Evolutionary conservation across 2,329 filamentous ascomycete genomes (phyloP).

Genomic region (Aspergillus novoparasiticus): DNA sequence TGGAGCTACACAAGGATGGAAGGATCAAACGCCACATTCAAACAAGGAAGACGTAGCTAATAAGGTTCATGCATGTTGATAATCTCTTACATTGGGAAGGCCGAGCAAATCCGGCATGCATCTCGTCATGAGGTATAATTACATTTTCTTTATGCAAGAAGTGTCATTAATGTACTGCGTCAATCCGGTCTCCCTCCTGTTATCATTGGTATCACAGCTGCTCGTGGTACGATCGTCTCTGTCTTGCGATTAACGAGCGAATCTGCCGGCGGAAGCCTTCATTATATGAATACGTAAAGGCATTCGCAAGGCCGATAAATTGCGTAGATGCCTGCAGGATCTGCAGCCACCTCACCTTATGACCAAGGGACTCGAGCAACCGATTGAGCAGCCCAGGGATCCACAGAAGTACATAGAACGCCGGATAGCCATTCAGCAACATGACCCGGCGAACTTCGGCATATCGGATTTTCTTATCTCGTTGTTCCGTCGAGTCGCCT

Average conservation of each 20-base stretch:
- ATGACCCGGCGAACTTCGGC: neutral
- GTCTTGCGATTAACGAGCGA: neutral
- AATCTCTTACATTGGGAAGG: neutral
- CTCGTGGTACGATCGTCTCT: neutral
- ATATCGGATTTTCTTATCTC: neutral
- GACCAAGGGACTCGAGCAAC: neutral
- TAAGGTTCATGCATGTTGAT: neutral
- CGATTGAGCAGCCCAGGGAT: conserved; percentile 1
- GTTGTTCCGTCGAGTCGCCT: neutral
- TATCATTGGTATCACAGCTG: neutral
- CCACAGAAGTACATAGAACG: neutral
- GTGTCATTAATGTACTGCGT: neutral
- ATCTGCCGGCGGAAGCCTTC: neutral
- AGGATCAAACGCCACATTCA: too few relatives aligned
- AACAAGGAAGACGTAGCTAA: neutral
- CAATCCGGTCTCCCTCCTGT: neutral
- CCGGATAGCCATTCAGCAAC: conserved; percentile 1
- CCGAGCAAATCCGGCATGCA: neutral
- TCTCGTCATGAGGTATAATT: neutral
- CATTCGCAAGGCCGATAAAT: conserved; percentile 1
- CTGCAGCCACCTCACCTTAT: neutral
- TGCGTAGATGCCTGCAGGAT: neutral
- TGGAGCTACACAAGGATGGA: too few relatives aligned
- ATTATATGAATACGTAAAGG: conserved; percentile 1
- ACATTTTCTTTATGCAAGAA: neutral